Conservation (phyloP, 805 yeast genomes). For the Ogataea allantospora region DNA sequence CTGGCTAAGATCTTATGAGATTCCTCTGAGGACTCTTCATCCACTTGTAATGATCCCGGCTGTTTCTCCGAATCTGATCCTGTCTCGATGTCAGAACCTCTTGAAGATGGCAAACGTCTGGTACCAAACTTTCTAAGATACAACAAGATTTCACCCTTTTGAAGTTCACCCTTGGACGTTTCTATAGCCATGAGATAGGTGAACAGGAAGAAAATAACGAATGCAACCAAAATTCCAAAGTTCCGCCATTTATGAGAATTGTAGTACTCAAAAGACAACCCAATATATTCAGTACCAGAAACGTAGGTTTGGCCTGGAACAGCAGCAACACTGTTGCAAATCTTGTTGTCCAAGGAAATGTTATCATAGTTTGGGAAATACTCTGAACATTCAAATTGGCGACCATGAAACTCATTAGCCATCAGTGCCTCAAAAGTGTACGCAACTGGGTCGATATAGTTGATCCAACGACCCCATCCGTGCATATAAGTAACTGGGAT, state of each 20-base stretch:
- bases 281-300: conserved; percentile 50
- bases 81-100: conserved; percentile 23
- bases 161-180: conserved; percentile 53
- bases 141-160: conserved; percentile 63
- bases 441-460: conserved; percentile 56
- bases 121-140: conserved; percentile 46
- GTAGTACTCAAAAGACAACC: conserved; percentile 50
- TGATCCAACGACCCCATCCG: conserved; percentile 68
- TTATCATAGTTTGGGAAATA: conserved; percentile 47
- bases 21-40: not conserved
- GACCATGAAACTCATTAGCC: conserved; percentile 52
- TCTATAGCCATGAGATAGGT: conserved; percentile 55
- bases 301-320: conserved; percentile 38
- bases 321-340: conserved; percentile 55
- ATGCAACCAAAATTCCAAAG: conserved; percentile 61
- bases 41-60: not conserved
- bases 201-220: conserved; percentile 48
- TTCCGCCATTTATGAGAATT: conserved; percentile 75
- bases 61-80: conserved; percentile 6
- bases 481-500: conserved; percentile 55
- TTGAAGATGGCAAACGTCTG: conserved; percentile 13
- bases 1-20: conserved; percentile 19
- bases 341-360: conserved; percentile 37
- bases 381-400: conserved; percentile 41
- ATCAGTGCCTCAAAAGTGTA: conserved; percentile 56